phyloP scores from a whole-genome alignment of 2,329 filamentous ascomycete genomes.

The Alternaria sp. region DNA sequence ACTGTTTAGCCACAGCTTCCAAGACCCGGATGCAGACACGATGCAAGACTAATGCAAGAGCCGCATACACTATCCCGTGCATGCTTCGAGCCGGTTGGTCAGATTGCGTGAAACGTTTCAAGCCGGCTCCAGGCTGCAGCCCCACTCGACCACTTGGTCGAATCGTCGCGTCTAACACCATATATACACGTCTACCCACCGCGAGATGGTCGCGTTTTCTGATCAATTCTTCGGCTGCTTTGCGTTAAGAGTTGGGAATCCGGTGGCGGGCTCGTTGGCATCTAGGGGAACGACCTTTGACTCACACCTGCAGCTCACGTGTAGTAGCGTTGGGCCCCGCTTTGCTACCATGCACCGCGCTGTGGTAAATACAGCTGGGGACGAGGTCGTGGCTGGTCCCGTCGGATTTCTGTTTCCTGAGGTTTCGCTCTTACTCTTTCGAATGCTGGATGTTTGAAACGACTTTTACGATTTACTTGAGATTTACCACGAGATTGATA shows the following conservation, averaged over 20 bases:
- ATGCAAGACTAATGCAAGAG: slow-evolving; percentile 38
- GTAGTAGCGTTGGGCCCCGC: slow-evolving; percentile 29
- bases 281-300: slow-evolving; percentile 38
- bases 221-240: slow-evolving; percentile 41
- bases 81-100: slow-evolving; percentile 29
- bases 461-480: slow-evolving; percentile 22
- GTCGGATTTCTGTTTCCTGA: slow-evolving; percentile 27
- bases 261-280: slow-evolving; percentile 20
- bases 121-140: slow-evolving; percentile 34
- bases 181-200: slow-evolving; percentile 47
- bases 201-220: slow-evolving; percentile 51
- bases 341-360: slow-evolving; percentile 4
- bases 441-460: slow-evolving; percentile 28
- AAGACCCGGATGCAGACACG: slow-evolving; percentile 22
- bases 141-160: slow-evolving; percentile 33
- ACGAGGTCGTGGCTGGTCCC: slow-evolving; percentile 30
- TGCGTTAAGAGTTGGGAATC: slow-evolving; percentile 27
- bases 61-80: slow-evolving; percentile 24
- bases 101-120: slow-evolving; percentile 40
- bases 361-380: slow-evolving; percentile 40
- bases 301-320: slow-evolving; percentile 53
- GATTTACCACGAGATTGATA: slow-evolving; percentile 18
- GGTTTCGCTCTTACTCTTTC: slow-evolving; percentile 25
- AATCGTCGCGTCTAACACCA: slow-evolving; percentile 50
- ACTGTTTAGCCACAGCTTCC: slow-evolving; percentile 35